Evolutionary conservation across 768 basidiomycete genomes (phyloP), one percentile per base, ranked within the genome.

Genomic region (Polyporus arcularius): DNA sequence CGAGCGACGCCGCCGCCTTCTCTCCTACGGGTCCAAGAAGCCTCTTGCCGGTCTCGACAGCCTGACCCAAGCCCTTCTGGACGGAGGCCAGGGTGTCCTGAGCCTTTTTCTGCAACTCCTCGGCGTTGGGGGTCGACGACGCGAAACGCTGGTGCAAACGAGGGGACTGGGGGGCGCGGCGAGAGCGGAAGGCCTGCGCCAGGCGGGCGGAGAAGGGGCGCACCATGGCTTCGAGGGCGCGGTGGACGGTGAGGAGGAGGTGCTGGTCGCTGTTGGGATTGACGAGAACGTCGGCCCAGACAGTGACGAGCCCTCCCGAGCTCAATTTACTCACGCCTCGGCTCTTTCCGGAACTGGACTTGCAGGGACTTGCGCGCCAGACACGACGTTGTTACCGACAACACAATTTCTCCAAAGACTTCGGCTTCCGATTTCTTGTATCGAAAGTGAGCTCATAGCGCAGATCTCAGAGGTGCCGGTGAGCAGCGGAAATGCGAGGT

Each of bases 71-170:
- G 32, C 72, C 77, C 73, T 85, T 82, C 70, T 87, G 85, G 9
- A 82, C 87, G 46, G 75, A 73, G 51, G 81, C 78, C 61, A 89
- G 75, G 43, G 82, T 79, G 55, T 91, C 86, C 74, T 89, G 85
- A 6, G 88, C 86, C 72, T 88, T 89, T 77, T 89, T 85, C 71
- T 86, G 84, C 2, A 85, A 73, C 6, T 78, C 73, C 65, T 84
- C 80, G 35, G 82, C 55, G 68, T 55, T 70, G 47, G 70, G 66
- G 43, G 67, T 64, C 49, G 66, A 64, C 30, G 67, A 70, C 54
- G 70, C 70, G 57, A 70, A 68, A 55, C 70, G 68, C 53, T 61
- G 60, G 53, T 53, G 64, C 40, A 59, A 43, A 50, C 62, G 61
- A 43, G 60, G 31, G 53, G 59, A 55, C 56, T 57, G 62, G 28